A percentile compares a stretch with the other conserved stretches of the same genome.
Conservation (phyloP, 140 eudicot species). For the Cichorium intybus region DNA sequence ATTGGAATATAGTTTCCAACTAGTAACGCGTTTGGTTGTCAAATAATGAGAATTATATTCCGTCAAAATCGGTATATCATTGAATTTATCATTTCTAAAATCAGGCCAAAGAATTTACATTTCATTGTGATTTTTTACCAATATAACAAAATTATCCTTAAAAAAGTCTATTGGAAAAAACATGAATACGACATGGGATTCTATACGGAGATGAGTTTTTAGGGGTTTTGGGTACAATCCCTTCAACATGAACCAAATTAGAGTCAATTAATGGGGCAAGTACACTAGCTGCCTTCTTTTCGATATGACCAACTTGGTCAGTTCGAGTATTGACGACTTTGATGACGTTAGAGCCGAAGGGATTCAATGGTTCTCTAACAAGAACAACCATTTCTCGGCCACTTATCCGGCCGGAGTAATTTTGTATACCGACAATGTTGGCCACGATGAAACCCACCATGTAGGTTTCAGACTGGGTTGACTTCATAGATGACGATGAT, state of each 20-base stretch:
- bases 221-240: conserved; percentile 57
- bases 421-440: conserved; percentile 67
- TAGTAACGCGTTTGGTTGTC: too few relatives aligned
- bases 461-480: conserved; percentile 33
- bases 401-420: conserved; percentile 57
- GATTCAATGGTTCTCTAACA: conserved; percentile 73
- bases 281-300: conserved; percentile 50
- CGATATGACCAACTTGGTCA: conserved; percentile 73
- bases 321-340: conserved; percentile 55
- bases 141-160: too few relatives aligned
- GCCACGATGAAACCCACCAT: conserved; percentile 61
- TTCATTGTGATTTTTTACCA: too few relatives aligned
- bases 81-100: too few relatives aligned
- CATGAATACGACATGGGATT: conserved; percentile 68
- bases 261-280: conserved; percentile 61
- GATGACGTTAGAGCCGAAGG: conserved; percentile 59
- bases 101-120: too few relatives aligned
- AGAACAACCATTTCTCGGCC: conserved; percentile 81
- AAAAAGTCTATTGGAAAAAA: too few relatives aligned
- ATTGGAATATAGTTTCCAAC: too few relatives aligned
- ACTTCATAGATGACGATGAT: background rate
- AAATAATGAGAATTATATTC: too few relatives aligned
- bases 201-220: conserved; percentile 18
- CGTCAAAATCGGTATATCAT: too few relatives aligned
- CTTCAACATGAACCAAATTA: conserved; percentile 44